phyloP scores from a whole-genome alignment of 257 asterid genomes.

The Plantago major region DNA sequence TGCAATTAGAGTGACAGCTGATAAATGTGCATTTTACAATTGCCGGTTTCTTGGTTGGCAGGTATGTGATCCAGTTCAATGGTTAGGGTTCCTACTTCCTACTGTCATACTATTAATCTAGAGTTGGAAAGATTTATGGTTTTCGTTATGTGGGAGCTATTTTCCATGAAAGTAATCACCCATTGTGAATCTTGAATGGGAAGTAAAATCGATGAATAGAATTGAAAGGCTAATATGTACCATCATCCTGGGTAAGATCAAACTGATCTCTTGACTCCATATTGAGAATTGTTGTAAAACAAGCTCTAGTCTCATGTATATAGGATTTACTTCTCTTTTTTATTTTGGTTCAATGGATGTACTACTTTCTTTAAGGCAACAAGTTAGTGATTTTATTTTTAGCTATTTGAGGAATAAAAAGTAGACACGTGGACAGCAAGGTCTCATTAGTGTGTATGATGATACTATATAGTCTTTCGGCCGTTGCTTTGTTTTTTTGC shows the following conservation, averaged over 20 bases:
- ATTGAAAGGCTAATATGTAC: neutral
- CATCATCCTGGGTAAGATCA: neutral
- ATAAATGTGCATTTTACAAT: slow-evolving; percentile 83
- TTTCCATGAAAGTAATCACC: no score
- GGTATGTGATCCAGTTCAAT: slow-evolving; percentile 33
- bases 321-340: no score
- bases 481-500: neutral
- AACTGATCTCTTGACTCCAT: neutral
- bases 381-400: neutral
- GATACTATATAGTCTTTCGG: no score
- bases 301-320: neutral
- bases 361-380: neutral
- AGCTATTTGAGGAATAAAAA: neutral
- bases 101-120: neutral
- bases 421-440: neutral
- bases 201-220: neutral
- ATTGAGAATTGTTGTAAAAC: neutral
- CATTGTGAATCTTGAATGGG: no score
- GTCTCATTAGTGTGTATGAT: no score
- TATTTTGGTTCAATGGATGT: neutral
- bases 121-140: neutral
- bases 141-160: neutral
- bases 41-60: slow-evolving; percentile 98
- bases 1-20: slow-evolving; percentile 90
- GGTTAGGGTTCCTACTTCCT: neutral